Evolutionary conservation across 148 eudicot species (phyloP), one percentile per base, ranked within the genome.

Genomic region (Persicaria maculosa): DNA sequence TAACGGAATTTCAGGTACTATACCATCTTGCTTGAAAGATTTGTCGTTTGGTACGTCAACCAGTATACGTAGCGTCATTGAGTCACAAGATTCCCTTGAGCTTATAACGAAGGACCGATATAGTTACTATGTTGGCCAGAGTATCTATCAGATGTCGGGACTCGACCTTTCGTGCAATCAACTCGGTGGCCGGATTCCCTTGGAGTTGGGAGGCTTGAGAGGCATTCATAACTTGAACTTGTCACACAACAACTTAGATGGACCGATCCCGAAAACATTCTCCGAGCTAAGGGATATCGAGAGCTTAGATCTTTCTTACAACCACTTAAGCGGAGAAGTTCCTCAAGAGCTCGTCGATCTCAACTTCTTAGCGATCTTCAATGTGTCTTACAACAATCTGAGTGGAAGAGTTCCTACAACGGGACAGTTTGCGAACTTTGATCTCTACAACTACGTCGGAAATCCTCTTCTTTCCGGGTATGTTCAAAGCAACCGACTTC

Each of bases 251-350:
- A 44, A 40, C 14, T 67, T 64, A 44, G 9, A 12, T 0, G 79
- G 40, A 31, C 40, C 3, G 40, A 31, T 31, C 40, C 40, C 40
- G 40, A 31, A 31, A 31, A 31, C 40, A 20, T 53, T 80, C 6
- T 65, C 82, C 8, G 20, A 17, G 8, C 44, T 76, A 16, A 19
- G 12, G 3, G 4, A 50, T 8, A 48, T 80, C 4, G 76, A 76
- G 44, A 72, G 82, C 73, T 17, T 80, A 8, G 76, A 77, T 62
- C 44, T 79, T 44, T 79, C 82, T 0, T 71, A 71, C 78, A 79
- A 79, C 40, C 59, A 71, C 9, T 22, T 77, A 4, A 72, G 12
- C 9, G 76, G 76, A 50, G 59, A 50, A 1, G 50, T 77, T 43
- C 72, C 80, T 31, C 40, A 1, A 31, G 40, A 31, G 40, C 40